These are phyloP conservation scores for Toxicodendron radicans DNA, from an alignment of 345 rosid genomes.

Conservation along the genomic window DNA sequence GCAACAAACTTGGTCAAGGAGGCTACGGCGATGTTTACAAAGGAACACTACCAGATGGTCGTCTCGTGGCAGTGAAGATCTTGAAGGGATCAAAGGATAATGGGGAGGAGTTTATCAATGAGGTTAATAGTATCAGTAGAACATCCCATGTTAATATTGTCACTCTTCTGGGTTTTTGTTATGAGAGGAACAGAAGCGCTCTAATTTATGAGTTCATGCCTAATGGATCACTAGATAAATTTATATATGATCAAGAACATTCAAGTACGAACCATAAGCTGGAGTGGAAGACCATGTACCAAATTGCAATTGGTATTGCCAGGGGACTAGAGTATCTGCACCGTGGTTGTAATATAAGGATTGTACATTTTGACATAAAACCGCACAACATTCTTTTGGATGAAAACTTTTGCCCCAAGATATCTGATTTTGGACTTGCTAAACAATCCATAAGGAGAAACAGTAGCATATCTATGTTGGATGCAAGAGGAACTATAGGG, in stretches of 20 bases:
- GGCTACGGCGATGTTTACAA: slow-evolving; percentile 39
- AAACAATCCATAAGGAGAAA: slow-evolving; percentile 20
- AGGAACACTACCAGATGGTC: slow-evolving; percentile 39
- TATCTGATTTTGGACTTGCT: slow-evolving; percentile 25
- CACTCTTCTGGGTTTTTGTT: slow-evolving; percentile 42
- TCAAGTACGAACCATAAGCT: not conserved
- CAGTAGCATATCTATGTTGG: slow-evolving; percentile 18
- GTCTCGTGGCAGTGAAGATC: slow-evolving; percentile 33
- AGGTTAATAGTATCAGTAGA: slow-evolving; percentile 36
- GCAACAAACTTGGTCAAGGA: slow-evolving; percentile 38
- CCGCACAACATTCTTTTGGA: slow-evolving; percentile 29
- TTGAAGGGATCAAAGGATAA: slow-evolving; percentile 17
- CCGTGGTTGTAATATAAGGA: slow-evolving; percentile 21
- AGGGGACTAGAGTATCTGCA: slow-evolving; percentile 23
- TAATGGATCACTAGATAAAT: slow-evolving; percentile 35
- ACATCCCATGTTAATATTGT: slow-evolving; percentile 38
- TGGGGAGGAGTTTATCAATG: slow-evolving; percentile 45
- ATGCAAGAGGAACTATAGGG: slow-evolving; percentile 23
- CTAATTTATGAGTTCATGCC: slow-evolving; percentile 36
- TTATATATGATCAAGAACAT: not conserved
- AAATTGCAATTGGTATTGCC: slow-evolving; percentile 20
- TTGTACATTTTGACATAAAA: slow-evolving; percentile 34
- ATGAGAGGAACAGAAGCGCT: slow-evolving; percentile 25
- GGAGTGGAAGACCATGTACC: slow-evolving; percentile 19
- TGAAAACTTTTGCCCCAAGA: slow-evolving; percentile 17